Conservation (phyloP, 2,329 filamentous ascomycete genomes). For the Gnomoniopsis smithogilvyi region DNA sequence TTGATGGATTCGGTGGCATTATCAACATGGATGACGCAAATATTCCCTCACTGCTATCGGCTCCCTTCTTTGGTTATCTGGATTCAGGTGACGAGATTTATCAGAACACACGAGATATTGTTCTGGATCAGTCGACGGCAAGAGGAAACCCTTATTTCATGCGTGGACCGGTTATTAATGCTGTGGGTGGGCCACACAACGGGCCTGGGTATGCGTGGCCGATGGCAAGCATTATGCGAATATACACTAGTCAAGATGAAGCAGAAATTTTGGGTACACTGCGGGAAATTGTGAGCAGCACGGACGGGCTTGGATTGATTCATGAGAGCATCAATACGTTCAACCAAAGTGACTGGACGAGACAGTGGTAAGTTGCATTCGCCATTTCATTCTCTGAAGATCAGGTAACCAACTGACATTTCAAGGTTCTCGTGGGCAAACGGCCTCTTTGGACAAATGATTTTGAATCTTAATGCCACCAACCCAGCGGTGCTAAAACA, state of each 20-base stretch:
- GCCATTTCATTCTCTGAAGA: neutral
- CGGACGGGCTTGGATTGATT: conserved; percentile 70
- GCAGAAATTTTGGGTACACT: conserved; percentile 70
- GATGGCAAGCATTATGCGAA: conserved; percentile 77
- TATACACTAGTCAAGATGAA: conserved; percentile 74
- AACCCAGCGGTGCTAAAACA: conserved; percentile 53
- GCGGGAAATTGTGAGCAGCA: conserved; percentile 61
- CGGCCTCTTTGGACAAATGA: conserved; percentile 79
- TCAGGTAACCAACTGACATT: conserved; percentile 3
- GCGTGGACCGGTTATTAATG: conserved; percentile 48
- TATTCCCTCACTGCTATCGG: conserved; percentile 58
- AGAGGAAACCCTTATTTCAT: conserved; percentile 71
- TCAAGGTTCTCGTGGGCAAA: conserved; percentile 88
- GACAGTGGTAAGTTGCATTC: conserved; percentile 35
- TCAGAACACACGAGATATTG: conserved; percentile 70
- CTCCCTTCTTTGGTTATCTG: conserved; percentile 60
- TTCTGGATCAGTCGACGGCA: conserved; percentile 45
- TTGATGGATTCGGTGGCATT: conserved; percentile 64
- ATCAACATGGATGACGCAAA: conserved; percentile 67
- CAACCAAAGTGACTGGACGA: conserved; percentile 41
- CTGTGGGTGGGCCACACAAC: conserved; percentile 50
- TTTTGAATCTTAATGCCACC: conserved; percentile 69
- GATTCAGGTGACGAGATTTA: conserved; percentile 60
- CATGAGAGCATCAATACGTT: conserved; percentile 78
- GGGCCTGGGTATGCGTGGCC: conserved; percentile 77